phyloP scores from a whole-genome alignment of 805 yeast genomes.

The Dipodascus geniculatus region DNA sequence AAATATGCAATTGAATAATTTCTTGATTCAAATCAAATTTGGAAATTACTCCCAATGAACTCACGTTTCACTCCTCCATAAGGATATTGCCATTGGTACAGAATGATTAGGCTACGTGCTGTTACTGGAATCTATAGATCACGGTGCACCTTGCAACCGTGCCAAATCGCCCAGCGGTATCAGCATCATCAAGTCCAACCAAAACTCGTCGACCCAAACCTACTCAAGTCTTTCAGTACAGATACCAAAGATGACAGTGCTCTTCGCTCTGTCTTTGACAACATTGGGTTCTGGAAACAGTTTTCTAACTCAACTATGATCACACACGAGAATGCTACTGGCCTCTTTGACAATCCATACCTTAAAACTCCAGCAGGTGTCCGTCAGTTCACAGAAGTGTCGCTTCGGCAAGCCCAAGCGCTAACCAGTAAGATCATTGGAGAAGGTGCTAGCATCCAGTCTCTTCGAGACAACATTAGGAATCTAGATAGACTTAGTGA shows the following conservation, averaged over 20 bases:
- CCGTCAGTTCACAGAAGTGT: conserved; percentile 48
- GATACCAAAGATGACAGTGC: background rate
- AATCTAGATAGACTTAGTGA: conserved; percentile 80
- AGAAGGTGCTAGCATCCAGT: conserved; percentile 31
- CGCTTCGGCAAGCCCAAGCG: conserved; percentile 52
- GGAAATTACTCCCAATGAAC: background rate
- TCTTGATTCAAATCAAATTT: too few species aligned
- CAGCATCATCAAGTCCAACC: background rate
- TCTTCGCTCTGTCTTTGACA: background rate
- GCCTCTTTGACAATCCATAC: conserved; percentile 65
- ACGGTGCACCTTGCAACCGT: background rate
- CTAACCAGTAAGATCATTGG: conserved; percentile 45
- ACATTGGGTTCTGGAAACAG: conserved; percentile 3
- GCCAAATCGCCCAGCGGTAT: background rate
- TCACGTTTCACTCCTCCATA: background rate
- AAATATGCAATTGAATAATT: too few species aligned
- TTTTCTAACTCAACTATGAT: conserved; percentile 7
- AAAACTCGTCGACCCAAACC: background rate
- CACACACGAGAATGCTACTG: conserved; percentile 27
- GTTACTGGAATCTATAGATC: background rate
- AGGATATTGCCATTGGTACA: too few species aligned
- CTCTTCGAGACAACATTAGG: conserved; percentile 39
- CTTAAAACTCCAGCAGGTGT: conserved; percentile 63
- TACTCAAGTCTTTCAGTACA: background rate
- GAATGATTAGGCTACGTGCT: background rate